These are phyloP conservation scores for Fusarium sp. DNA, from an alignment of 2,329 filamentous ascomycete genomes.

Conservation along the genomic window DNA sequence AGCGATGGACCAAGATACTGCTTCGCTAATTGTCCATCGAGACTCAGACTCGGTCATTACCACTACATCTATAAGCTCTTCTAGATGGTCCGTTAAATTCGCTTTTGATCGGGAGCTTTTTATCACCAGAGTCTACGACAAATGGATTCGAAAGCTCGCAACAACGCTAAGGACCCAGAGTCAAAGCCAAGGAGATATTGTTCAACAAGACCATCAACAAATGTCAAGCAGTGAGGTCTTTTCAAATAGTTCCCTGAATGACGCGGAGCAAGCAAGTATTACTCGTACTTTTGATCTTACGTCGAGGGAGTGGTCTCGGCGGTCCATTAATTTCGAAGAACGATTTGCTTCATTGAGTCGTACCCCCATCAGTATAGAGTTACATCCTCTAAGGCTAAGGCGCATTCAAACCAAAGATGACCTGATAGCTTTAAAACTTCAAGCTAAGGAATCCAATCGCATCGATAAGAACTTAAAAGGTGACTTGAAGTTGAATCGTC, in stretches of 20 bases:
- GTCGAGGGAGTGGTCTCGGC: rapidly evolving
- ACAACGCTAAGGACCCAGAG: background rate
- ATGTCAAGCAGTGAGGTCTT: background rate
- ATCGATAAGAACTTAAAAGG: background rate
- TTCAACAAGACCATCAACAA: background rate
- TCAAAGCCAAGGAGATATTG: background rate
- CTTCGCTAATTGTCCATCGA: background rate
- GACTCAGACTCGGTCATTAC: background rate
- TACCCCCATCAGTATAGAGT: background rate
- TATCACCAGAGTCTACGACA: background rate
- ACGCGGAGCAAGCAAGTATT: rapidly evolving
- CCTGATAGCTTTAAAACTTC: background rate
- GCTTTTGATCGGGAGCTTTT: background rate
- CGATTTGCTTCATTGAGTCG: no score
- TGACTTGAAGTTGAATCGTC: rapidly evolving
- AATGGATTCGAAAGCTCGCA: background rate
- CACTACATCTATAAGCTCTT: background rate
- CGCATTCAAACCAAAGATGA: rapidly evolving
- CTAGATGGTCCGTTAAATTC: background rate
- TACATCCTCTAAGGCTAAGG: background rate
- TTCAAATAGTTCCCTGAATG: no score
- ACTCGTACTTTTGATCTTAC: no score
- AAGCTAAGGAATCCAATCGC: rapidly evolving
- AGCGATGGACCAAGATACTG: background rate
- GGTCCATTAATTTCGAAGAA: rapidly evolving